Evolutionary conservation across 2,329 filamentous ascomycete species (phyloP).

Genomic region (Neonectria coccinea): DNA sequence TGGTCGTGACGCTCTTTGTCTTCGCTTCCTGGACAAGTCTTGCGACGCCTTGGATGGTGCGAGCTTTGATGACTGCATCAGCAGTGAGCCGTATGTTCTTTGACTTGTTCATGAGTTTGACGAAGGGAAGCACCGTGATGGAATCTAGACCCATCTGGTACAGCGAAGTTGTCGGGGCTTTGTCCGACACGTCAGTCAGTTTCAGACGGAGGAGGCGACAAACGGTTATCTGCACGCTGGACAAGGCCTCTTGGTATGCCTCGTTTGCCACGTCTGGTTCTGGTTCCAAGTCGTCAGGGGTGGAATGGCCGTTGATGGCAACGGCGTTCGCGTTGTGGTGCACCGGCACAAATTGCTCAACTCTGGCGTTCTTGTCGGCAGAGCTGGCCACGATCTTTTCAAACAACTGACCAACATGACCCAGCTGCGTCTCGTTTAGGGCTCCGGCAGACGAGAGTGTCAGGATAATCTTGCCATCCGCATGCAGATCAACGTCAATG

Average conservation of each 20-base stretch:
- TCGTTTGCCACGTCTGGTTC: neutral
- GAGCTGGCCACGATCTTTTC: neutral
- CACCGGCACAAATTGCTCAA: neutral
- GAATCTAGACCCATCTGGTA: neutral
- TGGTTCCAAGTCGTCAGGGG: neutral
- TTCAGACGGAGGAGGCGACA: neutral
- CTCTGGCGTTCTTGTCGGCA: neutral
- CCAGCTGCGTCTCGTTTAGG: neutral
- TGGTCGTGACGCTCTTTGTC: conserved; percentile 14
- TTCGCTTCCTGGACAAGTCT: conserved; percentile 28
- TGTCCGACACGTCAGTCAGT: neutral
- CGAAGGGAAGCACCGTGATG: neutral
- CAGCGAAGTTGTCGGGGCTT: neutral
- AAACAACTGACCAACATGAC: neutral
- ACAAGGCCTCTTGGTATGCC: neutral
- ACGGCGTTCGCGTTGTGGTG: neutral
- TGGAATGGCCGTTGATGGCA: neutral
- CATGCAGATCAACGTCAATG: neutral
- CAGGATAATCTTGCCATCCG: neutral
- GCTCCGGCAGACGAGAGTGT: neutral
- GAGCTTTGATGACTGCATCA: conserved; percentile 39
- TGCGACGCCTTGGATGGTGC: conserved; percentile 37
- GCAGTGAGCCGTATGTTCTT: conserved; percentile 31
- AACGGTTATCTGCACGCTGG: neutral
- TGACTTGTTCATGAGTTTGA: neutral